Conservation (phyloP, 345 rosid genomes). For the Viola odorata region DNA sequence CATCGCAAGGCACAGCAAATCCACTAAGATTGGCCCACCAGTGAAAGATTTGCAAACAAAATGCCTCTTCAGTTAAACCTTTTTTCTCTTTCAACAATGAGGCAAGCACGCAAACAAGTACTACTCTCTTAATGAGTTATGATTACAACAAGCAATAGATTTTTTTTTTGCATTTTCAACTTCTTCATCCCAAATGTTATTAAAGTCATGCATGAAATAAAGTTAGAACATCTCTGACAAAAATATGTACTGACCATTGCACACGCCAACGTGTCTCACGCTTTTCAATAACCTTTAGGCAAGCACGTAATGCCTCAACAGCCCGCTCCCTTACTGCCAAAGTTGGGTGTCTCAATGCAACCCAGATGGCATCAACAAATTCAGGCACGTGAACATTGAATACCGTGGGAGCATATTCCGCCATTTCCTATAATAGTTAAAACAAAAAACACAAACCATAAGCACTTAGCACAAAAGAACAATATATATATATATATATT, state of each 20-base stretch:
- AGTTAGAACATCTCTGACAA: not conserved
- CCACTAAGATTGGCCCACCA: no score
- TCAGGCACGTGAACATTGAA: constrained; percentile 94
- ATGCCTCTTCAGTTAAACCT: no score
- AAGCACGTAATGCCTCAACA: constrained; percentile 98
- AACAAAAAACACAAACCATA: constrained; percentile 4
- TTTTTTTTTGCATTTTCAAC: not conserved
- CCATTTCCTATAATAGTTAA: constrained; percentile 68
- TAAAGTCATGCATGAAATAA: not conserved
- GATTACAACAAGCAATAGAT: no score
- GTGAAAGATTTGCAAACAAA: no score
- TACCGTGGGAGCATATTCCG: constrained; percentile 98
- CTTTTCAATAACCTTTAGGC: constrained; percentile 97
- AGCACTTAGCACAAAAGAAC: not conserved
- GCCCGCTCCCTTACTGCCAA: constrained; percentile 85
- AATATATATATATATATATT: not conserved
- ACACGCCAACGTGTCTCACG: constrained; percentile 99
- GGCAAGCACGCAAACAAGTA: no score
- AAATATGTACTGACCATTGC: constrained; percentile 60
- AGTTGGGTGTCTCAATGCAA: constrained; percentile 92
- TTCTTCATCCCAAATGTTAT: not conserved
- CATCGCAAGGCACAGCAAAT: no score
- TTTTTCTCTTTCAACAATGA: no score
- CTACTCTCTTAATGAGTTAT: no score
- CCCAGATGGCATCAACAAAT: constrained; percentile 98